A percentile compares a stretch with the other conserved stretches of the same genome.
Evolutionary conservation across 176 grass and related monocot genomes (phyloP).

Genomic region (Musa troglodytarum): DNA sequence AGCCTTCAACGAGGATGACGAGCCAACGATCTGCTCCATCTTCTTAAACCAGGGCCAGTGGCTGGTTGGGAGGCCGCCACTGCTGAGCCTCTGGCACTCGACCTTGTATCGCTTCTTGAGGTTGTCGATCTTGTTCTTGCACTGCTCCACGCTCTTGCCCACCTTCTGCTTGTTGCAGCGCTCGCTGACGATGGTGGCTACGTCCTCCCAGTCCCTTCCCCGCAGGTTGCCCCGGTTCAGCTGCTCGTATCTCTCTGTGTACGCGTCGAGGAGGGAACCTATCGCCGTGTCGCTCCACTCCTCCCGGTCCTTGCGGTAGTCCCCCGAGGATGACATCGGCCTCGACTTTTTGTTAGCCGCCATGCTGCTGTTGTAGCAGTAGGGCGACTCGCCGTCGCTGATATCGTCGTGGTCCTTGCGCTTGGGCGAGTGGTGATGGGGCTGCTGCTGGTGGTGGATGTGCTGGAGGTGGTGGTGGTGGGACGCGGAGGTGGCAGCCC

Average conservation of each 20-base stretch:
- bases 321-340: conserved; percentile 21
- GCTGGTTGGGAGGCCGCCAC: conserved; percentile 21
- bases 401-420: conserved; percentile 59
- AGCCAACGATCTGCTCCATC: conserved; percentile 63
- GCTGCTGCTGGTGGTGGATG: not conserved
- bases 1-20: conserved; percentile 32
- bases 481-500: not conserved
- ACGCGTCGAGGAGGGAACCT: conserved; percentile 60
- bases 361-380: conserved; percentile 43
- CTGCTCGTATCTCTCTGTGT: conserved; percentile 66
- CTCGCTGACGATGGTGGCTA: conserved; percentile 49
- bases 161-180: conserved; percentile 11
- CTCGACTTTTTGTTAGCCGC: conserved; percentile 16
- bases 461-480: not conserved
- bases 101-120: conserved; percentile 97
- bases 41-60: conserved; percentile 91
- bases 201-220: conserved; percentile 82
- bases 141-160: conserved; percentile 83
- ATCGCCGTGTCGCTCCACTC: conserved; percentile 94
- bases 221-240: conserved; percentile 81
- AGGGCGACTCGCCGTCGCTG: conserved; percentile 68
- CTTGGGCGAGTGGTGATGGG: conserved; percentile 19
- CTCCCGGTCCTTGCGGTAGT: conserved; percentile 85
- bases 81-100: conserved; percentile 61
- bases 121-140: conserved; percentile 98